Base-by-base conservation (phyloP, 768 basidiomycete genomes). In the Daedaleopsis nitida region DNA sequence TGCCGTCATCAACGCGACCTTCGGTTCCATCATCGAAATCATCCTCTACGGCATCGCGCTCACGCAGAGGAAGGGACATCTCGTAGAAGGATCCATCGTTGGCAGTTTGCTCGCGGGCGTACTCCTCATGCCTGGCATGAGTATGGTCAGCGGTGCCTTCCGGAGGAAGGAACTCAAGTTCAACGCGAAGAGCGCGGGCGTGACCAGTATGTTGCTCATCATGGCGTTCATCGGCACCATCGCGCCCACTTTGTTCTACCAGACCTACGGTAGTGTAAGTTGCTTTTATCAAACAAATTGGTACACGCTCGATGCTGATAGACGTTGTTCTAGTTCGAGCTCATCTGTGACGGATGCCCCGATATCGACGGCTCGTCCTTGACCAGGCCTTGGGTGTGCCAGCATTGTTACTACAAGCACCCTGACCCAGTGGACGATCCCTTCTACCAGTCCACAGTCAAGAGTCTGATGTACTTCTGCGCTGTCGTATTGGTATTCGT, bases 161-260 rank as follows among this genome's bases (percentile, higher is more conserved):
- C 81, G 86, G 69, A 80, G 89, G 71, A 99, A 99, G 77, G 97
- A 99, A 74, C 94, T 96, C 72, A 92, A 87, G 67, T 99, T 99
- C 80, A 99, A 99, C 69, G 97, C 97, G n/a, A 98, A 94, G 79
- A 94, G 92, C 69, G 97, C 97, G 7, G 93, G 97, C 39, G 97
- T 99, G 16, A 99, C 97, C 0, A 97, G 95, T 72, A 97, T 97
- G 80, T 96, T 99, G 93, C 75, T 99, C 73, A 98, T 99, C 76
- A 98, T 98, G 96, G 97, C 97, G 13, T 93, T 99, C 73, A 96
- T 99, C 63, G 97, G 97, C 13, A 93, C 92, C 1, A 79, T 99
- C 59, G 86, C 94, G 0, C 97, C 97, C 2, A 98, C 97, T 0
- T 72, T 99, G 70, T 99, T 99, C 74, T 99, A 99, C 76, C 96